Evolutionary conservation across 371 early-diverging fungal species (phyloP).

Genomic region (Mycotypha africana): DNA sequence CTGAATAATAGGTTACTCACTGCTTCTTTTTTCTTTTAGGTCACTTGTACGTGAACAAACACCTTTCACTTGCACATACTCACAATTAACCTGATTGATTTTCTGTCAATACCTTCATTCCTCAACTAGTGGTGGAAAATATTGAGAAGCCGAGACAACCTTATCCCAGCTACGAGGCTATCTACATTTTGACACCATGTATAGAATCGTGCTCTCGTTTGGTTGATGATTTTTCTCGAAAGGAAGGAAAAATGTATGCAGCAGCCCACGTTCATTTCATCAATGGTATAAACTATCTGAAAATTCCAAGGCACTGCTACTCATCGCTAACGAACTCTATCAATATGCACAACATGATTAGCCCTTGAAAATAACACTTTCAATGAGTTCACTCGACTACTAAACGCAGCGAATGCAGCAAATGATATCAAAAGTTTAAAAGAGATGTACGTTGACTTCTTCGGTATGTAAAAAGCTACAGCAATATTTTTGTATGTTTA

Average conservation of each 20-base stretch:
- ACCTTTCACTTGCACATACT: no score
- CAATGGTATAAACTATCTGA: conserved; percentile 40
- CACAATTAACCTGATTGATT: no score
- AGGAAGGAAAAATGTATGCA: conserved; percentile 61
- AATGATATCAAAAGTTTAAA: conserved; percentile 56
- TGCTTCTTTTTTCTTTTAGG: conserved; percentile 14
- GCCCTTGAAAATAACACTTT: conserved; percentile 36
- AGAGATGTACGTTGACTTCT: conserved; percentile 75
- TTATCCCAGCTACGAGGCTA: conserved; percentile 81
- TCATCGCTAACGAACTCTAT: no score
- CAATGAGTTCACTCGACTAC: conserved; percentile 27
- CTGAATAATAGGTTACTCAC: not conserved
- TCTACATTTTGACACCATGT: conserved; percentile 88
- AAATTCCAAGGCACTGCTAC: not conserved
- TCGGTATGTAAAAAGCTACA: conserved; percentile 31
- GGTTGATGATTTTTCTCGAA: conserved; percentile 73
- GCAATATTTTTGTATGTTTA: conserved; percentile 9
- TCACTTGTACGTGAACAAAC: conserved; percentile 19
- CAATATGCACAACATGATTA: no score
- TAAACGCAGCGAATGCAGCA: conserved; percentile 47
- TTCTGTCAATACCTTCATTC: not conserved
- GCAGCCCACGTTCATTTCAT: conserved; percentile 81
- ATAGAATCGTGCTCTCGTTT: conserved; percentile 67
- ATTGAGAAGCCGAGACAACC: conserved; percentile 78
- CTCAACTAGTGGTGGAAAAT: conserved; percentile 53